phyloP scores from a whole-genome alignment of 2,329 filamentous ascomycete genomes.

The Microdochium trichocladiopsis region DNA sequence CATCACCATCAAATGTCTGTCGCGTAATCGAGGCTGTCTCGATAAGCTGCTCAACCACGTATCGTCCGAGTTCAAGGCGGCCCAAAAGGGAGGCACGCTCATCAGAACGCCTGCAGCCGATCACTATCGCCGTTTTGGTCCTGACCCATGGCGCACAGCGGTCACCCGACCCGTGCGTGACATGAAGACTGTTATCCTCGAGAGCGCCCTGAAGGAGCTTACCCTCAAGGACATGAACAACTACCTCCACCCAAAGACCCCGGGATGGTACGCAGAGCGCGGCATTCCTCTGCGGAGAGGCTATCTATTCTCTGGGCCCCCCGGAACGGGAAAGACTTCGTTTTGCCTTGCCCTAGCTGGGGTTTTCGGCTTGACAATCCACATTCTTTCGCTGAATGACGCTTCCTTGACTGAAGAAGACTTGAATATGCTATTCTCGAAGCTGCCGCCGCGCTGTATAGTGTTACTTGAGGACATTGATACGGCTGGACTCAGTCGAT shows the following conservation, averaged over 20 bases:
- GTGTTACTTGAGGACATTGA: slow-evolving; percentile 66
- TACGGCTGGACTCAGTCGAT: slow-evolving; percentile 49
- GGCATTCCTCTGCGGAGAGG: slow-evolving; percentile 72
- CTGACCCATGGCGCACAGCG: slow-evolving; percentile 46
- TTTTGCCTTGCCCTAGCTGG: slow-evolving; percentile 60
- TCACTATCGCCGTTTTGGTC: slow-evolving; percentile 36
- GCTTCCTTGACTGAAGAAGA: slow-evolving; percentile 55
- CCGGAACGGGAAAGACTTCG: slow-evolving; percentile 67
- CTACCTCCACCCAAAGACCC: slow-evolving; percentile 64
- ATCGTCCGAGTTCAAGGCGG: slow-evolving; percentile 42
- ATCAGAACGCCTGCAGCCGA: slow-evolving; percentile 45
- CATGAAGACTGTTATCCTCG: slow-evolving; percentile 70
- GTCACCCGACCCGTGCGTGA: slow-evolving; percentile 60
- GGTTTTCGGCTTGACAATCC: slow-evolving; percentile 59
- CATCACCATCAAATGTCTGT: slow-evolving; percentile 47
- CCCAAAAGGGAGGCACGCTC: slow-evolving; percentile 48
- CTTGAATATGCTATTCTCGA: slow-evolving; percentile 50
- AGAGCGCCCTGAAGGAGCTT: slow-evolving; percentile 55
- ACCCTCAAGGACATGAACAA: slow-evolving; percentile 70
- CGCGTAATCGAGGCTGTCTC: slow-evolving; percentile 43
- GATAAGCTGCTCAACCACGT: slow-evolving; percentile 47
- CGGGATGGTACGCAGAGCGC: slow-evolving; percentile 66
- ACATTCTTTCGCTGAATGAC: slow-evolving; percentile 55
- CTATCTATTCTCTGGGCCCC: slow-evolving; percentile 71
- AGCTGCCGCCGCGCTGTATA: slow-evolving; percentile 55